Evolutionary conservation across 139 green algal genomes (phyloP).

Genomic region (Haematococcus sp.): DNA sequence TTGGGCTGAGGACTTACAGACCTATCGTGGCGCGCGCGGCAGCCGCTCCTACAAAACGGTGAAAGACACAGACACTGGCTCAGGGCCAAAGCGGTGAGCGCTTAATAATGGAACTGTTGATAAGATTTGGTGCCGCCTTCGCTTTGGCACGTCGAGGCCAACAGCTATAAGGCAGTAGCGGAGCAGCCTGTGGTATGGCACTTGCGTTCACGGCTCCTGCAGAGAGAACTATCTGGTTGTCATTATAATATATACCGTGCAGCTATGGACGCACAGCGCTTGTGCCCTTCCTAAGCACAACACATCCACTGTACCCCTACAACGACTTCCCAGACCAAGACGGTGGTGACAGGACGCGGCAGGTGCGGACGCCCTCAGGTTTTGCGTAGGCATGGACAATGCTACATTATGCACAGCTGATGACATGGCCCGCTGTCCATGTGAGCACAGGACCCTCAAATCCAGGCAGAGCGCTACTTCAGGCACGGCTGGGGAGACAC

Average conservation of each 20-base stretch:
- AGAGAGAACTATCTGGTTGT: neutral
- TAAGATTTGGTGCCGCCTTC: too few relatives aligned
- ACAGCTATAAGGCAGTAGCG: neutral
- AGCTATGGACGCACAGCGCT: constrained; percentile 30
- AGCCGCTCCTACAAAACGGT: constrained; percentile 9
- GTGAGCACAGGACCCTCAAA: constrained; percentile 2
- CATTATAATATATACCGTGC: too few relatives aligned
- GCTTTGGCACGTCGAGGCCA: neutral
- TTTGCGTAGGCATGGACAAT: too few relatives aligned
- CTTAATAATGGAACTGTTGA: too few relatives aligned
- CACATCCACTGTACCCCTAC: constrained; percentile 34
- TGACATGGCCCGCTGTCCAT: too few relatives aligned
- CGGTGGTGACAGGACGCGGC: neutral
- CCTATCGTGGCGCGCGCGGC: constrained; percentile 3
- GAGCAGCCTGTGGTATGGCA: too few relatives aligned
- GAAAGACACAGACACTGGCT: neutral
- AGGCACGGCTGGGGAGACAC: constrained; percentile 43
- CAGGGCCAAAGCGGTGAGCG: too few relatives aligned
- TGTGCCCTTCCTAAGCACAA: constrained; percentile 27
- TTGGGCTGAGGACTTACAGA: constrained; percentile 21
- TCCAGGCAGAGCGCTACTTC: constrained; percentile 8
- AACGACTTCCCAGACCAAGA: constrained; percentile 29
- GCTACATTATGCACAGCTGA: too few relatives aligned
- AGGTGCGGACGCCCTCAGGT: neutral
- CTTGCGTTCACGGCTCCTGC: too few relatives aligned